Evolutionary conservation across 176 grass and related monocot genomes (phyloP), one percentile per base, ranked within the genome.

Genomic region (Triticum turgidum): DNA sequence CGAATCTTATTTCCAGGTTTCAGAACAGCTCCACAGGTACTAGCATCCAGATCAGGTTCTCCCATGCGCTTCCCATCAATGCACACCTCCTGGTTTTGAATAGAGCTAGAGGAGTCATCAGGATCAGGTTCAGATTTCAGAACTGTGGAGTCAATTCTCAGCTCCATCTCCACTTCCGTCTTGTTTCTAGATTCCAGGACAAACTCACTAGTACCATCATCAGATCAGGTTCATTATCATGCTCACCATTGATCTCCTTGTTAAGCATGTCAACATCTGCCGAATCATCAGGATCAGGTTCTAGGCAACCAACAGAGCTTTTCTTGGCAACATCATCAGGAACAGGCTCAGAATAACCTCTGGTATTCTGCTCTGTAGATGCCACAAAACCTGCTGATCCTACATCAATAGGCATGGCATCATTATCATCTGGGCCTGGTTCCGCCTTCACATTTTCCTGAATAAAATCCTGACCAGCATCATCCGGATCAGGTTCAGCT

Each of bases 241-340:
- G 44, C 30, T 67, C 75, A 32, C 61, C 84, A 61, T 79, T 37
- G 64, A 72, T 51, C 10, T 76, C 78, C 22, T 27, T 37, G 44
- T 64, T 89, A 45, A 82, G 81, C 71, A 70, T 81, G 34, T 77
- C 45, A 51, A 58, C 83, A 89, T 83, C 83, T 27, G 77, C 84
- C n/a, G 67, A 88, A 21, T 79, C 85, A 69, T 88, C 91, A 80
- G 87, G 82, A 88, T 91, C 90, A 86, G 86, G 80, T 76, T 92
- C 71, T 82, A 85, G 78, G 17, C 29, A 82, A 41, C 51, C 27
- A 67, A 77, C 11, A 24, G 51, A 71, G 41, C 14, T 83, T 51
- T 64, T 71, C 12, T 37, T 34, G 67, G 32, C 5, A 54, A 39
- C 67, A 84, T 89, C 73, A 84, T 89, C 83, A 84, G 80, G 69